Percentiles rank a stretch among this genome's conserved stretches.
phyloP scores from a whole-genome alignment of 108 stramenopile genomes.

The Nannochloropsis gaditana region DNA sequence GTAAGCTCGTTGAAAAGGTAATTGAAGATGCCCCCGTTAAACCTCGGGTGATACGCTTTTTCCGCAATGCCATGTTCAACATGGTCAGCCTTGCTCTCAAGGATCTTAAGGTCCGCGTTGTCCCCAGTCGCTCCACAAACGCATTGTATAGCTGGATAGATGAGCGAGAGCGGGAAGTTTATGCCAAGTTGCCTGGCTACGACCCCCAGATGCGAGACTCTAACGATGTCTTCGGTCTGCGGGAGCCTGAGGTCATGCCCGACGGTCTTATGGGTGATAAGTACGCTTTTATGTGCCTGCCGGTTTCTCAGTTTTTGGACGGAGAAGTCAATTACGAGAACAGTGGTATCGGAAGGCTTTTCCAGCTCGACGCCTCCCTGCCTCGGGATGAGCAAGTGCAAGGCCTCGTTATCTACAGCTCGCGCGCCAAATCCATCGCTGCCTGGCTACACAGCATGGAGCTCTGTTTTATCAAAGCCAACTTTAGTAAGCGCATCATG shows the following conservation, averaged over 20 bases:
- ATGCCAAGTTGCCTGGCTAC: conserved; percentile 54
- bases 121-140: conserved; percentile 80
- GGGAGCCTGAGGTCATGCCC: conserved; percentile 73
- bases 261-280: conserved; percentile 89
- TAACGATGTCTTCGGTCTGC: background rate
- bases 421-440: conserved; percentile 73
- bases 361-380: conserved; percentile 28
- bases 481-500: conserved; percentile 72
- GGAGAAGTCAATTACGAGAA: conserved; percentile 20
- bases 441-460: conserved; percentile 89
- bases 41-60: conserved; percentile 67
- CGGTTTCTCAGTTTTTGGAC: conserved; percentile 31
- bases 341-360: conserved; percentile 25
- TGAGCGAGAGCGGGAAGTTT: conserved; percentile 61
- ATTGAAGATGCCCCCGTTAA: conserved; percentile 70
- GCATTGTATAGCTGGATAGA: conserved; percentile 82
- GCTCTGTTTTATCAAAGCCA: conserved; percentile 68
- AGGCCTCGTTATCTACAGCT: conserved; percentile 78
- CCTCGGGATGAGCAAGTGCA: conserved; percentile 83
- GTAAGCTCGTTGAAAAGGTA: conserved; percentile 69
- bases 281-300: conserved; percentile 86
- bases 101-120: conserved; percentile 39
- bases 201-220: conserved; percentile 20
- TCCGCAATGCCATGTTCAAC: conserved; percentile 95
- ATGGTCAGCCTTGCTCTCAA: conserved; percentile 63